Base-by-base conservation (phyloP, 1,284 basidiomycete genomes). In the Meripilus lineatus region DNA sequence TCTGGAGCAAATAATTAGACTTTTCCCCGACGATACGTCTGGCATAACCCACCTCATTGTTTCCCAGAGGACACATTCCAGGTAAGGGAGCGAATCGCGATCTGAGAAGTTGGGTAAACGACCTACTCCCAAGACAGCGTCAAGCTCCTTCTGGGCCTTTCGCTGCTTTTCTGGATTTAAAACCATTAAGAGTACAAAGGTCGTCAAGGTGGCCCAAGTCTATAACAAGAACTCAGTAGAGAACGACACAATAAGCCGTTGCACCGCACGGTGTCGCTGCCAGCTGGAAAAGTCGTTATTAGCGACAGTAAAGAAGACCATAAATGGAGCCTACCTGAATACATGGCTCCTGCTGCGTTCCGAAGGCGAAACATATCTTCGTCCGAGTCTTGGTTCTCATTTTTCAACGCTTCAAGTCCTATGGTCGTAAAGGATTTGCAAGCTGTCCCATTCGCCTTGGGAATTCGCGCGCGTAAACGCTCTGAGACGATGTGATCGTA, bases 401-500 rank as follows among this genome's bases (percentile, higher is more conserved):
- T 48, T 21, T 47, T 45, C 36, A 55, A 47, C 13, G 46, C 49
- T 22, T 57, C 55, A 5, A 54, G 45, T 26, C 53, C 47, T 14
- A 39, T 46, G 13, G 49, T 35, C 22, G 50, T 33, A 45, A 53
- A 50, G 14, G 50, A 53, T 10, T 47, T 50, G 15, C 42, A 38
- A 4, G 51, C 51, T 23, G 48, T 49, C 8, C 55, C 53, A 11
- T 49, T 44, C 8, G 43, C 44, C 53, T 53, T 38, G 8, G 13
- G 17, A 13, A n/a, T n/a, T n/a, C n/a, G n/a, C n/a, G n/a, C n/a
- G n/a, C n/a, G n/a, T n/a, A n/a, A n/a, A n/a, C n/a, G n/a, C n/a
- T n/a, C n/a, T n/a, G n/a, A n/a, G n/a, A n/a, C n/a, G n/a, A n/a
- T n/a, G n/a, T n/a, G n/a, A n/a, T n/a, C n/a, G n/a, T n/a, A n/a